Percentiles rank a stretch among this genome's conserved stretches.
Conservation (phyloP, 257 asterid species). For the Vinca minor region DNA sequence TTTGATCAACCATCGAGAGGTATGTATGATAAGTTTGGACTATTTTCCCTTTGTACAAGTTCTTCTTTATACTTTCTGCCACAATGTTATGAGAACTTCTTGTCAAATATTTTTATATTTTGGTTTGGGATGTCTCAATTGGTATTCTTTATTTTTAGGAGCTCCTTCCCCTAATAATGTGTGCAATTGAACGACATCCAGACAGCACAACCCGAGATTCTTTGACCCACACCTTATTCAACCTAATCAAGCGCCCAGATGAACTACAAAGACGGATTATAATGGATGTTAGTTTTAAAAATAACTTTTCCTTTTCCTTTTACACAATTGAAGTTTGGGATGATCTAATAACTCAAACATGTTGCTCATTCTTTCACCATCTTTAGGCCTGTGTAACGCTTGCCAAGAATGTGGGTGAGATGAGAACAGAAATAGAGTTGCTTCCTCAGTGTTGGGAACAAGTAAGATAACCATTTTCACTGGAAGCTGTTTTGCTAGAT, state of each 20-base stretch:
- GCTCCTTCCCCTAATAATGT: conserved; percentile 97
- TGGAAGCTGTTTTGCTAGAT: conserved; percentile 1
- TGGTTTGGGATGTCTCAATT: conserved; percentile 1
- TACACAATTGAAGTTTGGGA: conserved; percentile 17
- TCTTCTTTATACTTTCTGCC: background rate
- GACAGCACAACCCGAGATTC: conserved; percentile 79
- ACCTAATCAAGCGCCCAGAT: conserved; percentile 98
- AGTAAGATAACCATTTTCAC: conserved; percentile 33
- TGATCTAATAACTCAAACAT: conserved; percentile 16
- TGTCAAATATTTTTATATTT: background rate
- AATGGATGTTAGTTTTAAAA: conserved; percentile 79
- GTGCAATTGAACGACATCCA: conserved; percentile 98
- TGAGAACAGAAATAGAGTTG: conserved; percentile 95
- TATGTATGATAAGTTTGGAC: too few relatives aligned
- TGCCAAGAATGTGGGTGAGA: conserved; percentile 86
- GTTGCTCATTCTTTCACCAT: conserved; percentile 19
- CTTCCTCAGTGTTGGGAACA: conserved; percentile 99
- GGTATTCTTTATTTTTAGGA: conserved; percentile 44
- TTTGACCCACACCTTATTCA: conserved; percentile 94
- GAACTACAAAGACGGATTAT: conserved; percentile 90
- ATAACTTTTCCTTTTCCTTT: background rate
- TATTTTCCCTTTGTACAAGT: background rate
- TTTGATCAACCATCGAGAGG: conserved; percentile 94
- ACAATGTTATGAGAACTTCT: background rate
- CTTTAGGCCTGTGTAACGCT: conserved; percentile 93